phyloP scores from a whole-genome alignment of 2,329 filamentous ascomycete species.

The Nakataea oryzae region DNA sequence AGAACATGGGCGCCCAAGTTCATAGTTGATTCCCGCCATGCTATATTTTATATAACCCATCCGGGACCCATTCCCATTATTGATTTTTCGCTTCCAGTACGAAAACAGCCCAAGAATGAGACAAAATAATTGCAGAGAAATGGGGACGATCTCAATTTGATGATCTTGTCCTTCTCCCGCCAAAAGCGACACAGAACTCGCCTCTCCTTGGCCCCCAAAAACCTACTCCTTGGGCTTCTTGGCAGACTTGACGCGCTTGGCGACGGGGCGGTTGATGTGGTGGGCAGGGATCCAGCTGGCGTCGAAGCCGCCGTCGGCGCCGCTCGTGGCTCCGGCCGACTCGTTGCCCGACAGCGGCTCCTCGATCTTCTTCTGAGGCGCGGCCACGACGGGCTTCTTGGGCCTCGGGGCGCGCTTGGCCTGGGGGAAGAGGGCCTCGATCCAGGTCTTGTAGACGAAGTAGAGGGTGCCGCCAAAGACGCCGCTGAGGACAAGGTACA shows the following conservation, averaged over 20 bases:
- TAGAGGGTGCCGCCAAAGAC: conserved; percentile 73
- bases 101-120: neutral
- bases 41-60: neutral
- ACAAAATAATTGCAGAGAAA: neutral
- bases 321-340: conserved; percentile 56
- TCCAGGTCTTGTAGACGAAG: conserved; percentile 98
- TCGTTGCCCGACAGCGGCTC: conserved; percentile 59
- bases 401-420: conserved; percentile 55
- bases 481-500: conserved; percentile 81
- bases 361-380: conserved; percentile 51
- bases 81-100: neutral
- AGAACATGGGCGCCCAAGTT: neutral
- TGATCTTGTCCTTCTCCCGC: too few species aligned
- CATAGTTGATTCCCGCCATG: neutral
- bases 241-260: conserved; percentile 53
- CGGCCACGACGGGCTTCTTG: conserved; percentile 29
- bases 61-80: neutral
- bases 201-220: neutral
- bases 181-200: too few species aligned
- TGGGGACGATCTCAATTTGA: neutral
- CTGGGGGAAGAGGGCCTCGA: conserved; percentile 91
- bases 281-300: conserved; percentile 86
- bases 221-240: conserved; percentile 33
- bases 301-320: conserved; percentile 66
- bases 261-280: conserved; percentile 79